phyloP scores from a whole-genome alignment of 352 stramenopile genomes.

The Globisporangium abappressorium region DNA sequence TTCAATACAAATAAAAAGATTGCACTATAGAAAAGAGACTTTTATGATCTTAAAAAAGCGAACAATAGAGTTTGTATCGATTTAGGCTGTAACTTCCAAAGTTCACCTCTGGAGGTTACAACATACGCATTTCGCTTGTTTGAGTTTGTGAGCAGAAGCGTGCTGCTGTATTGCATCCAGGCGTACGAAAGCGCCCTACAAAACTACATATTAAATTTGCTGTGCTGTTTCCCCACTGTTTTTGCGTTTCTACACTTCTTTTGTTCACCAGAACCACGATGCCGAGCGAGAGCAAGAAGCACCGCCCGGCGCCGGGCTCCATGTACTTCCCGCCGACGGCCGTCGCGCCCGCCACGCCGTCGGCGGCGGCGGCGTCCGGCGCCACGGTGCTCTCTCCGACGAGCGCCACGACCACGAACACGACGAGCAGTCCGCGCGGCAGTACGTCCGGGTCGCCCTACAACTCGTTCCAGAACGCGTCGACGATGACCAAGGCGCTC shows the following conservation, averaged over 20 bases:
- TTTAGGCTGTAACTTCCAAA: no score
- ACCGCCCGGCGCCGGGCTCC: slow-evolving; percentile 35
- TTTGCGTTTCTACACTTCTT: not conserved
- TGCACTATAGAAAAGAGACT: no score
- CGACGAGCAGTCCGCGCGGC: slow-evolving; percentile 19
- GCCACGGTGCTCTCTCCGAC: slow-evolving; percentile 9
- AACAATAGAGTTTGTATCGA: no score
- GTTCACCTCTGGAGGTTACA: no score
- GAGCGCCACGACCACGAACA: slow-evolving; percentile 15
- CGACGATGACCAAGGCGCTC: slow-evolving; percentile 48
- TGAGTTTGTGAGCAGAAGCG: not conserved
- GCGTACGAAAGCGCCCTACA: not conserved
- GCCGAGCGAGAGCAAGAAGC: slow-evolving; percentile 37
- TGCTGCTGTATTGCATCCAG: not conserved
- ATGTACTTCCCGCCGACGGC: slow-evolving; percentile 43
- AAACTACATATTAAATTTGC: not conserved
- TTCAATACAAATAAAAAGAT: no score
- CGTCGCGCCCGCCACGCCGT: slow-evolving; percentile 13
- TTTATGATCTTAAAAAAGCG: no score
- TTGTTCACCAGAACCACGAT: slow-evolving; percentile 11
- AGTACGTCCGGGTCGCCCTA: slow-evolving; percentile 23
- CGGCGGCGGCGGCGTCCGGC: not conserved
- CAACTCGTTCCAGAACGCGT: slow-evolving; percentile 38
- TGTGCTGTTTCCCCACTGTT: not conserved
- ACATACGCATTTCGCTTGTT: no score